Evolutionary conservation across 2,329 filamentous ascomycete species (phyloP), one percentile per base, ranked within the genome.

Genomic region (Xylogone sp.): DNA sequence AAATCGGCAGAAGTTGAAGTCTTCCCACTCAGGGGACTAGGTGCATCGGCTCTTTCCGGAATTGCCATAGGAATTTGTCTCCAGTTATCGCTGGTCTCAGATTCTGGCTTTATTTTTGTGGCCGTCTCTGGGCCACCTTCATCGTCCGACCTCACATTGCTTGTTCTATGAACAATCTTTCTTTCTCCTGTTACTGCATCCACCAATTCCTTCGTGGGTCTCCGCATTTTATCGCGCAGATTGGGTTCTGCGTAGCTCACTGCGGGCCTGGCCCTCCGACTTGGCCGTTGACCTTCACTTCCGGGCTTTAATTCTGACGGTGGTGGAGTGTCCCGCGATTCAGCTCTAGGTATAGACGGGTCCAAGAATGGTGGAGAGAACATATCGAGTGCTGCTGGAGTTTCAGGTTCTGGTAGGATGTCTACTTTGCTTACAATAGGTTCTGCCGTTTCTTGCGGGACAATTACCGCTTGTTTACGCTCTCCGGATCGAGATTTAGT

Each of bases 211-310:
- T 89, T 89, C 1, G 86, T 88, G 20, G 89, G 88, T 53, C 89
- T 80, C 53, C 89, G 81, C 88, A 94, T 92, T 71, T 94, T 94
- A 64, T 86, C 87, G 55, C 87, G 79, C 42, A 94, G 74, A 62
- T 88, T 93, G 1, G 89, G 89, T 66, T 93, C 88, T 10, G 88
- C 87, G 66, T 94, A 94, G 71, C 87, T 93, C 55, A 94, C 80
- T 46, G 83, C 77, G 10, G 81, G 72, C 60, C 86, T 77, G 45
- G 82, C 81, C 57, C 89, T 80, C 58, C 89, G 76, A 59, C 84
- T 86, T 20, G 82, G 80, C 43, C 89, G 78, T 22, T 80, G 75
- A 22, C 78, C 78, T 59, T 86, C 79, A 46, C 78, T 76, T 31
- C 68, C 75, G 7, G 69, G 71, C 7, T 76, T 79, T 31, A 85